These are phyloP conservation scores for Candida boleticola DNA, from an alignment of 805 yeast species.

Conservation along the genomic window DNA sequence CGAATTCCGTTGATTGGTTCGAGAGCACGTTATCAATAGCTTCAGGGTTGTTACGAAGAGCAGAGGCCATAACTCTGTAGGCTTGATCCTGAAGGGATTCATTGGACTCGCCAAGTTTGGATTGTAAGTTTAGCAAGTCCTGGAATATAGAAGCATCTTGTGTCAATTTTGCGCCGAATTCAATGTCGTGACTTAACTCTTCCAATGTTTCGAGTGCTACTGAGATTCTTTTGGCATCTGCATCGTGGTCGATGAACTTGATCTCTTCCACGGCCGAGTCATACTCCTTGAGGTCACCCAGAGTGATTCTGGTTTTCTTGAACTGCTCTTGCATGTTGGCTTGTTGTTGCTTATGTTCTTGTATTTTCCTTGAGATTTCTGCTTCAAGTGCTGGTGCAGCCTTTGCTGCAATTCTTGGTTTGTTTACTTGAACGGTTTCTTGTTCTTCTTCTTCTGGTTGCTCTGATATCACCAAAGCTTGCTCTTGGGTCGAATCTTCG, in stretches of 20 bases:
- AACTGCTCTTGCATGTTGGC: slow-evolving; percentile 1
- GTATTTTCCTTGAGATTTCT: not conserved
- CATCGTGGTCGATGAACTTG: slow-evolving; percentile 4
- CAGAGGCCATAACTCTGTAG: slow-evolving; percentile 59
- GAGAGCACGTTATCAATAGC: slow-evolving; percentile 44
- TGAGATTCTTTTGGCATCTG: slow-evolving; percentile 17
- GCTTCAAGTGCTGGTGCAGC: slow-evolving; percentile 4
- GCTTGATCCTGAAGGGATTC: slow-evolving; percentile 45
- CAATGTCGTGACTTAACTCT: slow-evolving; percentile 67
- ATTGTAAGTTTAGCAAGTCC: slow-evolving; percentile 22
- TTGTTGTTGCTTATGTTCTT: not conserved
- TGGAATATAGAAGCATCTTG: slow-evolving; percentile 30
- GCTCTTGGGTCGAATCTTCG: slow-evolving; percentile 7
- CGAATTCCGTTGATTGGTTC: slow-evolving; percentile 16
- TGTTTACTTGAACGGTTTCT: not conserved
- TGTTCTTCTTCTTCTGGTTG: slow-evolving; percentile 2
- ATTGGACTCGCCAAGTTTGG: slow-evolving; percentile 5
- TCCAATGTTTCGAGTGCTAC: slow-evolving; percentile 43
- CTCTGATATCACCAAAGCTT: slow-evolving; percentile 2
- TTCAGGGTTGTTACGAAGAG: slow-evolving; percentile 72
- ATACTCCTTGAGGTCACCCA: slow-evolving; percentile 17
- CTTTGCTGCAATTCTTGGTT: slow-evolving; percentile 5
- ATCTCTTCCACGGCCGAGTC: slow-evolving; percentile 21
- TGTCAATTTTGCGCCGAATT: slow-evolving; percentile 53
- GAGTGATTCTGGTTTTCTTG: slow-evolving; percentile 8